phyloP scores from a whole-genome alignment of 805 yeast genomes.

The Sugiyamaella smithiae region DNA sequence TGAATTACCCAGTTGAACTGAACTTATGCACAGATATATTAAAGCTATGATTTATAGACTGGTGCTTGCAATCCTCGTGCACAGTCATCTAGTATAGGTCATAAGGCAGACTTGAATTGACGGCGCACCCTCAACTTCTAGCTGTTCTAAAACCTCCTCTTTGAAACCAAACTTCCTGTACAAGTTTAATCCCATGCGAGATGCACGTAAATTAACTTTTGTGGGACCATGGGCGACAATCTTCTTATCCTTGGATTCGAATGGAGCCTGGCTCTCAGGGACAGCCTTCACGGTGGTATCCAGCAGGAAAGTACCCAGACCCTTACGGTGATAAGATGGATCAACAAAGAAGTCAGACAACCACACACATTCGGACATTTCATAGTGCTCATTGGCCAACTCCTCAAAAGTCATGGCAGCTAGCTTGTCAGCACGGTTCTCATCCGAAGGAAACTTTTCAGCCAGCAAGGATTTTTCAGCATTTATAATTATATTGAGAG shows the following conservation, averaged over 20 bases:
- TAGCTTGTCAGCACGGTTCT: not conserved
- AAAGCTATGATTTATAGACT: too few species aligned
- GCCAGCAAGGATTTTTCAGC: not conserved
- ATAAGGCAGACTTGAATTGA: not conserved
- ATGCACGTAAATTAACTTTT: not conserved
- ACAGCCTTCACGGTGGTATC: not conserved
- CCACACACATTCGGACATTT: not conserved
- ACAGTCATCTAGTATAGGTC: too few species aligned
- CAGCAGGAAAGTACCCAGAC: not conserved
- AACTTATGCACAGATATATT: too few species aligned
- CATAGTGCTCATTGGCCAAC: not conserved
- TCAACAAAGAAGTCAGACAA: not conserved
- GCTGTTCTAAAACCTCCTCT: not conserved
- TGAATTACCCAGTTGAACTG: too few species aligned
- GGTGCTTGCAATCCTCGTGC: too few species aligned
- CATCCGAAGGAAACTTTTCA: not conserved
- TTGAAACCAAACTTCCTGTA: constrained; percentile 3
- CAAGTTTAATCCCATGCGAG: constrained; percentile 5
- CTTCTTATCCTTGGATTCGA: constrained; percentile 2
- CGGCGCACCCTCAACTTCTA: not conserved
- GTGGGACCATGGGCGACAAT: constrained; percentile 1
- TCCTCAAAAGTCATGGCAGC: not conserved
- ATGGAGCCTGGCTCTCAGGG: constrained; percentile 1
- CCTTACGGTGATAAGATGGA: constrained; percentile 2
- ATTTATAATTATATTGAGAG: not conserved